phyloP scores from a whole-genome alignment of 805 yeast genomes.

The Cyberlindnera americana region DNA sequence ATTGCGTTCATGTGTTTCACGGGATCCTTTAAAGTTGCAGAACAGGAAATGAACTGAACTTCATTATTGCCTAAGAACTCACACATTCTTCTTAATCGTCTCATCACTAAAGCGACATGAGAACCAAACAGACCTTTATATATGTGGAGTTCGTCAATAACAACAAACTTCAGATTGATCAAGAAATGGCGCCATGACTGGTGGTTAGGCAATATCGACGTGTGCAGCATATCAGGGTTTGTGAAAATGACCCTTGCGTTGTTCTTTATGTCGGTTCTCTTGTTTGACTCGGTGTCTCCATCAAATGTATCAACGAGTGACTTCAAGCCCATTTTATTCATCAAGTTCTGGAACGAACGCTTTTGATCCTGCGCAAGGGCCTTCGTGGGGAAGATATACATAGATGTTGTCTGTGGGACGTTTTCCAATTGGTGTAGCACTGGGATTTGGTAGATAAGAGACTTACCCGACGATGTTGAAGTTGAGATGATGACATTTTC shows the following conservation, averaged over 20 bases:
- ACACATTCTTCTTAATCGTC: slow-evolving; percentile 71
- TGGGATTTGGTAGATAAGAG: slow-evolving; percentile 87
- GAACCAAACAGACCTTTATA: slow-evolving; percentile 92
- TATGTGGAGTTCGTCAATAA: slow-evolving; percentile 81
- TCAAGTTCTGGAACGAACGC: slow-evolving; percentile 62
- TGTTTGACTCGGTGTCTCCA: slow-evolving; percentile 77
- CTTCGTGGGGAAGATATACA: slow-evolving; percentile 93
- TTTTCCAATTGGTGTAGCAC: slow-evolving; percentile 49
- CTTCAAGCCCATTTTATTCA: slow-evolving; percentile 46
- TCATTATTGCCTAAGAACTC: slow-evolving; percentile 46
- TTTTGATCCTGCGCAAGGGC: slow-evolving; percentile 97
- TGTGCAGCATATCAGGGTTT: slow-evolving; percentile 92
- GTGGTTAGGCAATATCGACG: slow-evolving; percentile 77
- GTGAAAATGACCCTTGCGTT: slow-evolving; percentile 81
- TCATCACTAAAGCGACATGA: slow-evolving; percentile 81
- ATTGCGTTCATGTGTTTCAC: slow-evolving; percentile 64
- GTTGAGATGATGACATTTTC: slow-evolving; percentile 86
- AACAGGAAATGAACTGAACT: slow-evolving; percentile 77
- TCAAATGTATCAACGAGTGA: slow-evolving; percentile 77
- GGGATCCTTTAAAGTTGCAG: slow-evolving; percentile 87
- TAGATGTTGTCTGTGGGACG: slow-evolving; percentile 52
- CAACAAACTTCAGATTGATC: slow-evolving; percentile 61
- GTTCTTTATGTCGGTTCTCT: slow-evolving; percentile 51
- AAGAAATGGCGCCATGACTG: slow-evolving; percentile 71
- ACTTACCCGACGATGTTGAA: slow-evolving; percentile 94